Percentiles rank a stretch among this genome's conserved stretches.
Evolutionary conservation across 805 yeast genomes (phyloP).

Genomic region (Candida orba): DNA sequence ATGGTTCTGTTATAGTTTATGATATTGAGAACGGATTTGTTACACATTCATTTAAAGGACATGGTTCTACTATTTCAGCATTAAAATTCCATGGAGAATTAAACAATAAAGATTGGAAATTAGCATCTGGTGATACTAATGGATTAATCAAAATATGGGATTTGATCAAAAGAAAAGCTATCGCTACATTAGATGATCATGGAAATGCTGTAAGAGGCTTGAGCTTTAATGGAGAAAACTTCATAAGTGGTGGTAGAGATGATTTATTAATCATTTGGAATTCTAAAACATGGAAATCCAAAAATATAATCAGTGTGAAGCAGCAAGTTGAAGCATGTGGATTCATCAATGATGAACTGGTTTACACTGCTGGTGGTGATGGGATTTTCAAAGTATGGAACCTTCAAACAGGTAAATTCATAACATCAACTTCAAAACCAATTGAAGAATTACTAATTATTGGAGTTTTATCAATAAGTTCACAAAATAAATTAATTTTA

Average conservation of each 20-base stretch:
- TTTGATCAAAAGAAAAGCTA: slow-evolving; percentile 59
- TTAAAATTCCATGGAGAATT: slow-evolving; percentile 67
- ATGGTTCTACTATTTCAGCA: slow-evolving; percentile 81
- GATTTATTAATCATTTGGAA: slow-evolving; percentile 59
- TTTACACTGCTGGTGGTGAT: slow-evolving; percentile 80
- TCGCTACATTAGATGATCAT: slow-evolving; percentile 65
- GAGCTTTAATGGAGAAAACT: slow-evolving; percentile 51
- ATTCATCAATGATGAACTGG: slow-evolving; percentile 62
- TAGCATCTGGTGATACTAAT: slow-evolving; percentile 65
- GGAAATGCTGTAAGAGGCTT: slow-evolving; percentile 81
- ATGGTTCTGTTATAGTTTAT: slow-evolving; percentile 87
- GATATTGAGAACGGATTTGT: slow-evolving; percentile 82
- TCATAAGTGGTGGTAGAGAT: slow-evolving; percentile 88
- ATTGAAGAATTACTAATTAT: slow-evolving; percentile 68
- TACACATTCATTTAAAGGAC: slow-evolving; percentile 90
- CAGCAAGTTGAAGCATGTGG: slow-evolving; percentile 72
- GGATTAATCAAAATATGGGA: slow-evolving; percentile 57
- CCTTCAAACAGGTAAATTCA: slow-evolving; percentile 45
- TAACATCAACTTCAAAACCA: slow-evolving; percentile 38
- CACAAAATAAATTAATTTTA: slow-evolving; percentile 34
- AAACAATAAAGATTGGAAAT: slow-evolving; percentile 64
- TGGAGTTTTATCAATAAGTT: slow-evolving; percentile 42
- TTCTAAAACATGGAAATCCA: slow-evolving; percentile 44
- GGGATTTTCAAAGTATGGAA: slow-evolving; percentile 67
- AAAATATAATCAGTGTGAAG: slow-evolving; percentile 62